A percentile compares a stretch with the other conserved stretches of the same genome.
These are phyloP conservation scores for Sonneratia caseolaris DNA, from an alignment of 345 rosid genomes.

Conservation along the genomic window DNA sequence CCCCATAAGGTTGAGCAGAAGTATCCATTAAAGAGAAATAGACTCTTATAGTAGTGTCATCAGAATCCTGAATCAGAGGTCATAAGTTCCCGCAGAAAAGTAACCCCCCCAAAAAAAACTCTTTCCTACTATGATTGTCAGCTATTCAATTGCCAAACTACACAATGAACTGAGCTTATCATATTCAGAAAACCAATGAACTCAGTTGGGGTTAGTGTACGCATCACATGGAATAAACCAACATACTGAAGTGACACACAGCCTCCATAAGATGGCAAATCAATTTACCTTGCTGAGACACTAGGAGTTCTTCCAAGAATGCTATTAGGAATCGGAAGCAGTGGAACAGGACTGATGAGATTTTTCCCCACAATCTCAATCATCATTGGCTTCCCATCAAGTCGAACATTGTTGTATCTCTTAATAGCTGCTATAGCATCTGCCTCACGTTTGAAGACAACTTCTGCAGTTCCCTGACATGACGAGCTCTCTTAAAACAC, in stretches of 20 bases:
- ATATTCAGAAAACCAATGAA: neutral
- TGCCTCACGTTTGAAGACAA: conserved; percentile 24
- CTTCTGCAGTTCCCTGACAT: conserved; percentile 56
- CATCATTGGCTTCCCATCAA: conserved; percentile 57
- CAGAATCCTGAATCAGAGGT: neutral
- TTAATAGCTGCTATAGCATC: conserved; percentile 52
- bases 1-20: neutral
- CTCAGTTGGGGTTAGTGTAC: neutral
- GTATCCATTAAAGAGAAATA: neutral
- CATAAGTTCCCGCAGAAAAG: neutral
- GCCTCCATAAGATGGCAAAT: neutral
- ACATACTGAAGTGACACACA: neutral
- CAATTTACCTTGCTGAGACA: conserved; percentile 20
- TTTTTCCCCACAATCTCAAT: conserved; percentile 50
- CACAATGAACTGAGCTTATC: neutral
- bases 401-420: conserved; percentile 46
- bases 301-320: conserved; percentile 11
- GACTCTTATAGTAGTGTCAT: neutral
- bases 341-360: conserved; percentile 21
- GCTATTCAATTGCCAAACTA: neutral
- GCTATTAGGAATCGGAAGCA: conserved; percentile 7
- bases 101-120: neutral
- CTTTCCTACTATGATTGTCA: neutral
- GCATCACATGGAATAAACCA: neutral
- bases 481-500: conserved; percentile 13